Percentiles rank a stretch among this genome's conserved stretches.
Conservation (phyloP, 2,329 filamentous ascomycete species). For the Penicillium griseofulvum region DNA sequence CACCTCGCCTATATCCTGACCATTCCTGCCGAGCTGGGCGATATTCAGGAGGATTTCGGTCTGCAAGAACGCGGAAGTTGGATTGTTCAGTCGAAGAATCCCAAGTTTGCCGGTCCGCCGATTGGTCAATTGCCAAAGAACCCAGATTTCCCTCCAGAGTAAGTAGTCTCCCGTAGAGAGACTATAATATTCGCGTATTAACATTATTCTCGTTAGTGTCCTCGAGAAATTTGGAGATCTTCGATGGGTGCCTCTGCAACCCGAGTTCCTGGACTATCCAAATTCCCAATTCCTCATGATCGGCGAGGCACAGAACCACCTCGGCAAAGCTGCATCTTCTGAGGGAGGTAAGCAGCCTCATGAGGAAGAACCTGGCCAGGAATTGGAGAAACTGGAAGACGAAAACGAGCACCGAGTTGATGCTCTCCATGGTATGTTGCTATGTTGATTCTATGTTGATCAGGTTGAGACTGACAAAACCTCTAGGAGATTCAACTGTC, state of each 20-base stretch:
- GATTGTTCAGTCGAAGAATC: constrained; percentile 77
- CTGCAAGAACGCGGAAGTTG: constrained; percentile 71
- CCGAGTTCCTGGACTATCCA: constrained; percentile 70
- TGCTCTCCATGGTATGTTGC: constrained; percentile 51
- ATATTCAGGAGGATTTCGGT: constrained; percentile 74
- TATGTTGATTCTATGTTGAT: background rate
- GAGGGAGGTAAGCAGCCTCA: constrained; percentile 49
- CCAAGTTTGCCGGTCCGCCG: constrained; percentile 64
- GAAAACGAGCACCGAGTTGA: constrained; percentile 70
- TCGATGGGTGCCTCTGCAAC: constrained; percentile 71
- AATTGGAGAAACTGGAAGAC: constrained; percentile 70
- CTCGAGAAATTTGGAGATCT: constrained; percentile 68
- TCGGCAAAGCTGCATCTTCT: constrained; percentile 37
- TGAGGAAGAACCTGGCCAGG: constrained; percentile 65
- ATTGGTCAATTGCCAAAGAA: constrained; percentile 61
- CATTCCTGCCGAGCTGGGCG: constrained; percentile 65
- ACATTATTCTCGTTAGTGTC: constrained; percentile 48
- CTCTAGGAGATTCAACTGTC: constrained; percentile 60
- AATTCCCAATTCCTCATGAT: constrained; percentile 78
- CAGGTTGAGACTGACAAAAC: constrained; percentile 3
- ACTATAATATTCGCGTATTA: background rate
- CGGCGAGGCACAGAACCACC: constrained; percentile 51
- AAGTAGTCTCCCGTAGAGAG: constrained; percentile 27
- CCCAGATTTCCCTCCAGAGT: constrained; percentile 70
- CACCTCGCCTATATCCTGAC: constrained; percentile 81